phyloP scores from a whole-genome alignment of 257 asterid genomes.

The Ilex asprella region DNA sequence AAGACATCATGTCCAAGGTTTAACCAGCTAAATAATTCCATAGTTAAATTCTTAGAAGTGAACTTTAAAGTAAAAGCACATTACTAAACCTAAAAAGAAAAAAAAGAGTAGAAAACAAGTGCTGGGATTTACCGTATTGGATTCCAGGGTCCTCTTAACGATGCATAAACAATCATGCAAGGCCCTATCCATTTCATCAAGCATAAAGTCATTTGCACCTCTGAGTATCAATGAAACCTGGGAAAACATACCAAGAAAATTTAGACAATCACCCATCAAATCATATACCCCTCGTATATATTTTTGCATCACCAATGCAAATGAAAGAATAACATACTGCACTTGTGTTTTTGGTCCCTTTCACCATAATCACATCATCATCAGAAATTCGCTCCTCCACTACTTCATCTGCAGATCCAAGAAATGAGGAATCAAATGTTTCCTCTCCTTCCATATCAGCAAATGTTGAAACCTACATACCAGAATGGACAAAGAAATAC shows the following conservation, averaged over 20 bases:
- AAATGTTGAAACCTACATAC: slow-evolving; percentile 68
- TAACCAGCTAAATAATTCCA: neutral
- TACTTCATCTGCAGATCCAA: slow-evolving; percentile 89
- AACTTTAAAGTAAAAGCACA: neutral
- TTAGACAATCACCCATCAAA: neutral
- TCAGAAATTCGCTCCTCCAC: slow-evolving; percentile 89
- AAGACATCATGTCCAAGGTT: too few species aligned
- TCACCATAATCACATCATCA: slow-evolving; percentile 85
- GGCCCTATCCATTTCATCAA: slow-evolving; percentile 97
- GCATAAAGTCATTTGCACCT: slow-evolving; percentile 97
- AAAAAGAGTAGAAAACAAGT: too few species aligned
- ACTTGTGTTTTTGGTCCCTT: slow-evolving; percentile 72
- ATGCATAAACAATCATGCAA: slow-evolving; percentile 87
- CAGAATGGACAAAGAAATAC: neutral
- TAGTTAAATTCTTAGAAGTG: neutral
- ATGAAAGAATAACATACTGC: slow-evolving; percentile 42
- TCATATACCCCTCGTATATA: neutral
- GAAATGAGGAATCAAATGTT: slow-evolving; percentile 76
- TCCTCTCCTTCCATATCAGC: slow-evolving; percentile 98
- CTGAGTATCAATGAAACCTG: slow-evolving; percentile 82
- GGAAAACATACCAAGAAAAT: slow-evolving; percentile 9
- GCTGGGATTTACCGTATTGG: slow-evolving; percentile 56
- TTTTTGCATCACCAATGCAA: neutral
- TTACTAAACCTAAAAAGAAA: too few species aligned
- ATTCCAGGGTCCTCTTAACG: slow-evolving; percentile 90